Conservation (phyloP, 495 filamentous ascomycete species). For the Aspergillus indologenus region DNA sequence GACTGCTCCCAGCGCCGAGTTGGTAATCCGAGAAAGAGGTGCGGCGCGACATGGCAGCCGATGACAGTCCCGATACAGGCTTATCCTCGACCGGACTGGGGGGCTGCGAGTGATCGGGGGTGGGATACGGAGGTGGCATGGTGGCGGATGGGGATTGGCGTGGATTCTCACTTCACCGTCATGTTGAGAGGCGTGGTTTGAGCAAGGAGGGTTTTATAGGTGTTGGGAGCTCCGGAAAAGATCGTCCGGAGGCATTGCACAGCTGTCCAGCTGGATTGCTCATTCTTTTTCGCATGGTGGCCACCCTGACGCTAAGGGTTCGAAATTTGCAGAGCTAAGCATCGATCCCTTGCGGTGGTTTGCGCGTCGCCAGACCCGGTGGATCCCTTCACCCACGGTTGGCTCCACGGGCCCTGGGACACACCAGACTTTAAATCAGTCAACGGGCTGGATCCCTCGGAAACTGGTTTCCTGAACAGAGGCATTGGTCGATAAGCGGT, state of each 20-base stretch:
- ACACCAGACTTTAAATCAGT: not conserved
- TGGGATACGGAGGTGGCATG: not conserved
- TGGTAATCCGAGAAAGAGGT: constrained; percentile 9
- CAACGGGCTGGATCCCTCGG: not conserved
- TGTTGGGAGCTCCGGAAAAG: not conserved
- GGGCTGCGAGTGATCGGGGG: not conserved
- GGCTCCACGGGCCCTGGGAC: not conserved
- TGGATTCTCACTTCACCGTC: not conserved
- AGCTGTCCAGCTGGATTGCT: too few relatives aligned
- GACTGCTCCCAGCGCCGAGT: constrained; percentile 1
- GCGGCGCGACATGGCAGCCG: constrained; percentile 7
- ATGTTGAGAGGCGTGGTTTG: not conserved
- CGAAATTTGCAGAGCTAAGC: not conserved
- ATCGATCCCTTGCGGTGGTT: constrained; percentile 1
- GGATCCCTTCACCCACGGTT: constrained; percentile 2
- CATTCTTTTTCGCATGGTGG: too few relatives aligned
- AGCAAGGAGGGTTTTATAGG: not conserved
- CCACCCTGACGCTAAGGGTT: not conserved
- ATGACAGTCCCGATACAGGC: constrained; percentile 1
- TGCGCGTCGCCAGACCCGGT: not conserved
- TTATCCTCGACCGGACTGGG: not conserved
- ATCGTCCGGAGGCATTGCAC: not conserved
- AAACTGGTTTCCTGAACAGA: not conserved
- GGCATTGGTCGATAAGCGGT: not conserved
- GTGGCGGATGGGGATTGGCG: too few relatives aligned